Evolutionary conservation across 768 basidiomycete species (phyloP), one percentile per base, ranked within the genome.

Genomic region (Amylocystis lapponica): DNA sequence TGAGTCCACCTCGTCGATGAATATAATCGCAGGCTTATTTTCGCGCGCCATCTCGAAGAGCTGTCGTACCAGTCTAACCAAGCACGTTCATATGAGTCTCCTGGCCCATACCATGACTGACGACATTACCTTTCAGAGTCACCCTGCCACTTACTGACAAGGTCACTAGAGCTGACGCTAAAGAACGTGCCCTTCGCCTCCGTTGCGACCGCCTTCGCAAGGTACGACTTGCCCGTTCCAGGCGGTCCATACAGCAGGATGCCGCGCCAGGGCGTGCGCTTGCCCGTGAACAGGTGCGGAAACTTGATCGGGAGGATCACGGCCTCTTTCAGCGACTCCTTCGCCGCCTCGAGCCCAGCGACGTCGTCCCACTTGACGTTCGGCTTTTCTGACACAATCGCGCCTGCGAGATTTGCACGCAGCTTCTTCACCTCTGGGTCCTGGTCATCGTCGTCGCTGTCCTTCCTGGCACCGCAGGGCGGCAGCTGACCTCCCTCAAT

Each of bases 221-320:
- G 76, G 61, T 84, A 98, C 32, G 84, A 88, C 69, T 99, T 99
- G 12, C 96, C 96, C 9, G 96, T 98, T 3, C 96, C 96, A 0
- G 96, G 96, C 14, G 96, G 96, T 0, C 96, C 96, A 58, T 99
- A 99, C 3, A 99, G 71, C 43, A 99, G 66, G 40, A 99, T 98
- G 6, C 96, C 96, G 36, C 75, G 76, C 96, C 96, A 98, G 2
- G 96, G 95, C 9, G 94, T 97, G 14, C 96, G 84, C 64, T 98
- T 98, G 29, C 95, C 96, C 1, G 94, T 97, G 67, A 99, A 99
- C 22, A 99, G 76, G 65, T 97, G 93, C 2, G 96, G 96, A 56
- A 97, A 98, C 64, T 98, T 98, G 76, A 97, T 97, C 4, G 96
- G 96, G n/a, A 99, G 73, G 60, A 98, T 96, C 60, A 98, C 96